These are phyloP conservation scores for Leccinum imitatum DNA, from an alignment of 768 basidiomycete species.

Conservation along the genomic window DNA sequence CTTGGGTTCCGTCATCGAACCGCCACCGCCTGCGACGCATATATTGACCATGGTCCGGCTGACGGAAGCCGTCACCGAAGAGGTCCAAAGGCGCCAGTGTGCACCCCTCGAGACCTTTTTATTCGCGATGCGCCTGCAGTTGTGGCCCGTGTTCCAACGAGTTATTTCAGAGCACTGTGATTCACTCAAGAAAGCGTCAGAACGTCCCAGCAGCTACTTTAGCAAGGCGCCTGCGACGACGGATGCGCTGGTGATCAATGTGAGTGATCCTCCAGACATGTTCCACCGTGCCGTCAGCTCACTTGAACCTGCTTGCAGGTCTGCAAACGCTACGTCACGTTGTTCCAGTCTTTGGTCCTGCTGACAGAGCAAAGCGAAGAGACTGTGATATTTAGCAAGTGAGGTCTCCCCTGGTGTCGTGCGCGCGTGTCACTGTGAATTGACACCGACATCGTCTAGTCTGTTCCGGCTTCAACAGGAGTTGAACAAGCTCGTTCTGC, in stretches of 20 bases:
- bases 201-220: constrained; percentile 65
- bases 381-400: constrained; percentile 97
- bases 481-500: constrained; percentile 68
- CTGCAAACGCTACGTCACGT: constrained; percentile 69
- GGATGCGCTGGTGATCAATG: constrained; percentile 63
- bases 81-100: constrained; percentile 76
- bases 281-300: neutral
- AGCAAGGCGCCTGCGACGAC: constrained; percentile 61
- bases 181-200: constrained; percentile 77
- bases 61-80: constrained; percentile 74
- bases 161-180: constrained; percentile 83
- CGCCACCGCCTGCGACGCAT: constrained; percentile 69
- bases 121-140: constrained; percentile 73
- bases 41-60: constrained; percentile 91
- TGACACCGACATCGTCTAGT: constrained; percentile 40
- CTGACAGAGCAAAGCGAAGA: constrained; percentile 85
- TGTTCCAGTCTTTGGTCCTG: constrained; percentile 83
- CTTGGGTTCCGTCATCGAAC: constrained; percentile 64
- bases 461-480: constrained; percentile 84
- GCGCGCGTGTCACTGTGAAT: neutral
- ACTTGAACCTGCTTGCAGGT: constrained; percentile 41
- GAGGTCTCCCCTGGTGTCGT: constrained; percentile 26
- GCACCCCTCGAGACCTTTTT: constrained; percentile 80
- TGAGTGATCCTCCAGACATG: constrained; percentile 32
- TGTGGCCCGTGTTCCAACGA: constrained; percentile 96